Base-by-base conservation (phyloP, 2,329 filamentous ascomycete genomes). In the Epichloe elymi region DNA sequence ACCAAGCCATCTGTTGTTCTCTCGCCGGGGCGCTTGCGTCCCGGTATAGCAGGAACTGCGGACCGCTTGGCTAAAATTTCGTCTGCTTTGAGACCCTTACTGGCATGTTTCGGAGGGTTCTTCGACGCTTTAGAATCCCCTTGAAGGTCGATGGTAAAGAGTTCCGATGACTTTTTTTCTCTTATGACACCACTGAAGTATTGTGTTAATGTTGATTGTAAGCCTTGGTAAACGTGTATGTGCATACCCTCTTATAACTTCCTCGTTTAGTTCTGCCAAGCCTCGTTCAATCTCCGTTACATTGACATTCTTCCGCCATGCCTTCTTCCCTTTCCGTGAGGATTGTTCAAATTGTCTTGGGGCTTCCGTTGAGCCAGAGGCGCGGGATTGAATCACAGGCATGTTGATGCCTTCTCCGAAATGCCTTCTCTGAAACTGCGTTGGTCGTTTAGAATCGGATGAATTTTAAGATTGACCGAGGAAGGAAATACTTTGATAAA, bases 221-320 rank as follows among this genome's bases (percentile, higher is more conserved):
- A 19, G 14, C 15, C 26, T 10, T 30, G 10, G n/a, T 15, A n/a
- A 26, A 39, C 19, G 10, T 15, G 41, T 37, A 42, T 8, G 47
- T 42, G 17, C 72, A 54, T 74, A 91, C 88, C 93, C 93, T 74
- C 84, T 79, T 58, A 95, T 93, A 55, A 96, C 85, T 72, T 97
- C 86, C 53, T 94, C 85, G 61, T 93, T 88, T 58, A 94, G 73
- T 62, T 86, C 78, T 56, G 89, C 84, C 36, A 98, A 79, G 54
- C 93, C 93, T 50, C 85, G 72, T 61, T 91, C 79, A 26, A 98
- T 80, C 55, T 95, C 84, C 30, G 87, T 85, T 55, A 97, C 80
- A 69, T 98, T 88, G 67, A 98, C 88, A 71, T 98, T 95, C 69
- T 97, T 98, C 64, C 93, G 80, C 93, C 93, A 98, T 35, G 93